Evolutionary conservation across 2,329 filamentous ascomycete genomes (phyloP), one percentile per base, ranked within the genome.

Genomic region (Diaporthe sp.): DNA sequence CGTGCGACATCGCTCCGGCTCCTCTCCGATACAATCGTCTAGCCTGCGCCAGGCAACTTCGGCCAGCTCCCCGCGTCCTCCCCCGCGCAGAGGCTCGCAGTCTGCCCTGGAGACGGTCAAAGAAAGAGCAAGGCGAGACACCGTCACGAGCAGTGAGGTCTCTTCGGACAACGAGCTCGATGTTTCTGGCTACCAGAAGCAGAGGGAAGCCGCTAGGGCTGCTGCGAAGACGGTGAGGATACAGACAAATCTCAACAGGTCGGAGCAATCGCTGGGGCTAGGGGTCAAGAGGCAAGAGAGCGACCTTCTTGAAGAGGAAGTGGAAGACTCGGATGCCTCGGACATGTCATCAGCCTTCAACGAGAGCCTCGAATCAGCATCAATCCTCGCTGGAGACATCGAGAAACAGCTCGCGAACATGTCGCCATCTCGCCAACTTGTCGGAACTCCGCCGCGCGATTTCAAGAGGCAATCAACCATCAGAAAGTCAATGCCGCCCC

Each of bases 161-260:
- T 96, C 94, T 0, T 96, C 94, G 0, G 94, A 96, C 76, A 95
- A 94, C 78, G 94, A 96, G 79, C 88, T 94, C 59, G 93, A 94
- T 78, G 88, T 91, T 0, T 89, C 91, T 0, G 88, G 88, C 1
- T 93, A 92, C 79, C 91, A 92, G 76, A 88, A 88, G 77, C 90
- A 92, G 74, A 86, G 90, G 63, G 90, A 93, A 75, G 90, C 89
- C 2, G 87, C 90, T 1, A 88, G 89, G 59, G 88, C 90, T 47
- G 90, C 89, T 10, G 87, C 90, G 32, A 88, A 87, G 78, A 84
- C 86, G 17, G 86, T 85, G 72, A 88, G 87, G 78, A 80, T 90
- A 35, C 85, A 92, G 12, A 84, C 87, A 12, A 87, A 88, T 75
- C 85, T 88, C 66, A 89, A 88, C 79, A 75, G 71, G 72, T 87